Conservation (phyloP, 805 yeast species). For the Candida ortonii region DNA sequence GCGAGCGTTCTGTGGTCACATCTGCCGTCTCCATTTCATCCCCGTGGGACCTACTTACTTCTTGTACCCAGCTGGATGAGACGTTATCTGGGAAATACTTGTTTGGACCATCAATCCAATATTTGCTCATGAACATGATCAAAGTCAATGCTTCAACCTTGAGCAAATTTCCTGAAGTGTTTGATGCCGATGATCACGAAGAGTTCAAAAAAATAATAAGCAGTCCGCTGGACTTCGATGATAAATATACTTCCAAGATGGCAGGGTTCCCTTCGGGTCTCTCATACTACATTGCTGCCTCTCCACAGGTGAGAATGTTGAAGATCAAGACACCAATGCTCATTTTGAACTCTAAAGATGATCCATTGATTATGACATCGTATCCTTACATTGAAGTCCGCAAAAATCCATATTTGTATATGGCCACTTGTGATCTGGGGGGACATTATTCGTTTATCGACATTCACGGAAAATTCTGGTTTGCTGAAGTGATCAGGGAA, state of each 20-base stretch:
- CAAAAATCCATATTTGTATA: constrained; percentile 55
- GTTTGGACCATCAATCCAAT: constrained; percentile 41
- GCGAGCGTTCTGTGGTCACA: constrained; percentile 46
- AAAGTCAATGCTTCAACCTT: constrained; percentile 42
- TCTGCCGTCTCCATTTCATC: constrained; percentile 61
- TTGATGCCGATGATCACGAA: constrained; percentile 26
- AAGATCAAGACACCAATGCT: constrained; percentile 60
- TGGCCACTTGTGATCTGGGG: constrained; percentile 61
- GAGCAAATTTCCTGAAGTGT: constrained; percentile 29
- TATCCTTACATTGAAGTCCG: constrained; percentile 50
- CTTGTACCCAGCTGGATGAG: constrained; percentile 42
- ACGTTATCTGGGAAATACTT: constrained; percentile 39
- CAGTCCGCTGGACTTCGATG: constrained; percentile 57
- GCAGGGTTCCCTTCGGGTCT: constrained; percentile 62
- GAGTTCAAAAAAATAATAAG: constrained; percentile 36
- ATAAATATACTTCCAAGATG: constrained; percentile 54
- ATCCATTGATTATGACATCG: constrained; percentile 57
- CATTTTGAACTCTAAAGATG: constrained; percentile 61
- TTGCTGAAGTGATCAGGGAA: constrained; percentile 38
- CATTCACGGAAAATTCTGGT: constrained; percentile 47
- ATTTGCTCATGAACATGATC: constrained; percentile 40
- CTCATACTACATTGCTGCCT: constrained; percentile 64
- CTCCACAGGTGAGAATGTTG: constrained; percentile 55
- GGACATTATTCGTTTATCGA: constrained; percentile 64
- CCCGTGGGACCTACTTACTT: constrained; percentile 71